A percentile compares a stretch with the other conserved stretches of the same genome.
These are phyloP conservation scores for Rhamnella rubrinervis DNA, from an alignment of 331 rosid species.

Conservation along the genomic window DNA sequence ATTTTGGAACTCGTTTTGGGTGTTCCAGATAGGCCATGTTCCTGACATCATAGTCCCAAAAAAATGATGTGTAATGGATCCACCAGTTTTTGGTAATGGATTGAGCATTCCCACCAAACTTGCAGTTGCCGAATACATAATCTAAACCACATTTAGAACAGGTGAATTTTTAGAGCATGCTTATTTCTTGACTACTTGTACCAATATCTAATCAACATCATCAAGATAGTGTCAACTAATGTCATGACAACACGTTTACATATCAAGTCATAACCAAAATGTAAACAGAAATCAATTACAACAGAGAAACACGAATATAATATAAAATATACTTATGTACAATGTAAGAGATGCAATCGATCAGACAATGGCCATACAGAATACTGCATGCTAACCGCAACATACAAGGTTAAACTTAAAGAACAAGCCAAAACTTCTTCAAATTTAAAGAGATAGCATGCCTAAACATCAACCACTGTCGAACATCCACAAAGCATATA, in stretches of 20 bases:
- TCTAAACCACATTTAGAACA: conserved; percentile 44
- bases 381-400: neutral
- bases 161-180: neutral
- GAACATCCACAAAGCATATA: no score
- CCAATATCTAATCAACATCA: neutral
- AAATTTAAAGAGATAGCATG: no score
- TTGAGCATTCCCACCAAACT: conserved; percentile 98
- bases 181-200: neutral
- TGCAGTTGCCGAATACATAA: conserved; percentile 76
- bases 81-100: conserved; percentile 85
- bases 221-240: neutral
- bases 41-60: conserved; percentile 75
- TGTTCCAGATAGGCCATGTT: conserved; percentile 87
- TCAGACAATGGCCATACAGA: neutral
- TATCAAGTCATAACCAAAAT: neutral
- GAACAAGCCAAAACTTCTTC: no score
- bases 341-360: neutral
- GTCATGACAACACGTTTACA: neutral
- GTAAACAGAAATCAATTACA: neutral
- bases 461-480: no score
- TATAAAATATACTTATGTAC: neutral
- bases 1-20: conserved; percentile 74
- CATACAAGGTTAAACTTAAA: neutral
- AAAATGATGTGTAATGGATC: conserved; percentile 93
- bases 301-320: neutral